Conservation (phyloP, 441 rosid genomes). For the Sinapis alba region DNA sequence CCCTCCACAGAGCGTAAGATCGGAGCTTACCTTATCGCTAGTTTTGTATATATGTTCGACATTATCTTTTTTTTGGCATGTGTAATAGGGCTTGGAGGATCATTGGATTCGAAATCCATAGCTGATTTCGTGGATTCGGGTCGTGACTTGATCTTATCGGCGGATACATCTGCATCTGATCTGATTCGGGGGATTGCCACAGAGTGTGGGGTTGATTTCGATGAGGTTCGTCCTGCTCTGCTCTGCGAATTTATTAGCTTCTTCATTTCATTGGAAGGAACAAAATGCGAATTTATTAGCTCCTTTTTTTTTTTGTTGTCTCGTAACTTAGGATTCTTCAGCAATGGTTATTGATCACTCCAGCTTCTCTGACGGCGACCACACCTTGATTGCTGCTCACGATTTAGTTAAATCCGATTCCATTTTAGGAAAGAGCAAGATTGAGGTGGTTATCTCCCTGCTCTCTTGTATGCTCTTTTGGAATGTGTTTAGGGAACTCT, state of each 20-base stretch:
- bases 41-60: too few species aligned
- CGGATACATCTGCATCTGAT: conserved; percentile 73
- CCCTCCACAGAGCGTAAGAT: too few species aligned
- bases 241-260: too few species aligned
- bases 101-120: conserved; percentile 63
- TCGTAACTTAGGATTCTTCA: conserved; percentile 60
- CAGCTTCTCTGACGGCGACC: conserved; percentile 69
- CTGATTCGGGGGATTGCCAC: conserved; percentile 63
- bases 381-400: conserved; percentile 68
- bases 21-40: neutral
- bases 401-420: conserved; percentile 65
- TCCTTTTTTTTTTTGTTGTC: too few species aligned
- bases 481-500: too few species aligned
- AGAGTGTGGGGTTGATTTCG: conserved; percentile 82
- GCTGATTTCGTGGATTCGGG: conserved; percentile 82
- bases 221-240: conserved; percentile 84
- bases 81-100: conserved; percentile 80
- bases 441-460: conserved; percentile 52
- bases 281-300: neutral
- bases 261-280: neutral
- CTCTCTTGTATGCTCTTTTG: neutral
- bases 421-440: conserved; percentile 60
- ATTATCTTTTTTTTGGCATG: too few species aligned
- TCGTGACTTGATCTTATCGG: conserved; percentile 78
- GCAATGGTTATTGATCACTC: conserved; percentile 78